phyloP scores from a whole-genome alignment of 2,329 filamentous ascomycete species.

The Venturia effusa region DNA sequence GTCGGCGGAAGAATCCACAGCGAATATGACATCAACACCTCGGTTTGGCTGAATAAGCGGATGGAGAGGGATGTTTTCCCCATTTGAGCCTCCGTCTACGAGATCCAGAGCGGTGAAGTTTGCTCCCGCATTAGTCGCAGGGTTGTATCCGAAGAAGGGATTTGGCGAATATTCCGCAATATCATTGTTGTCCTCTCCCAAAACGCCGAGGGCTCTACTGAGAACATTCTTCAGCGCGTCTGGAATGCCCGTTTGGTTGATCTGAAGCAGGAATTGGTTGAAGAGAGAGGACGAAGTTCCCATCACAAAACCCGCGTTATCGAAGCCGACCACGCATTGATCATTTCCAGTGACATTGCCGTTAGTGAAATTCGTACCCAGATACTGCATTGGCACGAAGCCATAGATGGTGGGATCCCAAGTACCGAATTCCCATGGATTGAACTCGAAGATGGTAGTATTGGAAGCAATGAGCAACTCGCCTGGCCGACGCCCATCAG shows the following conservation, averaged over 20 bases:
- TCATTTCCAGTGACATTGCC: slow-evolving; percentile 47
- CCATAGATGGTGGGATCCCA: slow-evolving; percentile 63
- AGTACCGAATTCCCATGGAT: slow-evolving; percentile 67
- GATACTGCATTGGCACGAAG: slow-evolving; percentile 59
- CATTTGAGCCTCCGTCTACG: slow-evolving; percentile 68
- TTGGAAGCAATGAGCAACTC: slow-evolving; percentile 55
- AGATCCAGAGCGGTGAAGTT: slow-evolving; percentile 49
- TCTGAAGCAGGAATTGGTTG: slow-evolving; percentile 60
- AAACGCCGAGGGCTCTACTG: slow-evolving; percentile 37
- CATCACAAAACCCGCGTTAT: slow-evolving; percentile 74
- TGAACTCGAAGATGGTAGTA: slow-evolving; percentile 67
- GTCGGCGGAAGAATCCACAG: slow-evolving; percentile 68
- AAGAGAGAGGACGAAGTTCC: slow-evolving; percentile 79
- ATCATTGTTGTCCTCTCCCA: slow-evolving; percentile 55
- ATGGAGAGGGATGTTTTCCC: slow-evolving; percentile 69
- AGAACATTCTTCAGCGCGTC: slow-evolving; percentile 42
- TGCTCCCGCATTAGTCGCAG: slow-evolving; percentile 47
- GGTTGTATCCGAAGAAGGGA: slow-evolving; percentile 59
- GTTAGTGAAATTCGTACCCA: slow-evolving; percentile 60
- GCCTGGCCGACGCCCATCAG: slow-evolving; percentile 55
- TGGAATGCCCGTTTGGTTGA: slow-evolving; percentile 44
- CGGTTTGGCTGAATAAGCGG: slow-evolving; percentile 64
- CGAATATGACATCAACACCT: slow-evolving; percentile 68
- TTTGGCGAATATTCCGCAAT: slow-evolving; percentile 67
- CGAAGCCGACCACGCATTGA: slow-evolving; percentile 65